Base-by-base conservation (phyloP, 2,329 filamentous ascomycete species). In the Tolypocladium endophyticum region DNA sequence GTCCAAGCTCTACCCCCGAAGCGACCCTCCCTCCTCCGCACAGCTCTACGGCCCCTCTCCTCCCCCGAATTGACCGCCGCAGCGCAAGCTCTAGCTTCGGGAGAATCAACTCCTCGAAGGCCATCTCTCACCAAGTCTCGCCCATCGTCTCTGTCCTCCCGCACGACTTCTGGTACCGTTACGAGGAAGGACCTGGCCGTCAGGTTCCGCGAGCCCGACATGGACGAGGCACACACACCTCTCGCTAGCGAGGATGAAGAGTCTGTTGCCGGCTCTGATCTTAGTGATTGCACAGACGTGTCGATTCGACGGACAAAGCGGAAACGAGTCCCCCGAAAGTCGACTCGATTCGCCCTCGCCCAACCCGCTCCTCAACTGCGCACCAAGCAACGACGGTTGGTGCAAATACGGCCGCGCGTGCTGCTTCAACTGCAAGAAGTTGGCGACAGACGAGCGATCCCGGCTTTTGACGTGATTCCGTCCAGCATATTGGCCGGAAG, bases 391-490 rank as follows among this genome's bases (percentile, higher is more conserved):
- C 79, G 88, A 30, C 80, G 87, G 62, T 76, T 90, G 41, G 78
- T 88, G 18, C 83, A 87, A 65, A 78, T 88, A 36, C 83, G 87
- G 20, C 87, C 88, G 14, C 84, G 84, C 58, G 74, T 91, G 23
- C 74, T 91, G 7, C 78, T 92, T 7, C 89, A 93, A 70, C 75
- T 92, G 20, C 89, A 92, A 67, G 80, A 83, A 60, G 71, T 90
- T n/a, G 73, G 79, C 47, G 80, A 84, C 62, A 77, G 77, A 20
- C 82, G 88, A 30, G 87, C 87, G 0, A 79, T 79, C 57, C 89
- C 89, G 0, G 81, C 84, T 4, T 85, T 90, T 63, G 89, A 93
- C 65, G 83, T 90, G n/a, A 81, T 91, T 50, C 87, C 88, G 0
- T 84, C 86, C 2, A 83, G 82, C n/a, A 76, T 82, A 18, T 76